Evolutionary conservation across 2,329 filamentous ascomycete species (phyloP).

Genomic region (Pseudogymnoascus sp.): DNA sequence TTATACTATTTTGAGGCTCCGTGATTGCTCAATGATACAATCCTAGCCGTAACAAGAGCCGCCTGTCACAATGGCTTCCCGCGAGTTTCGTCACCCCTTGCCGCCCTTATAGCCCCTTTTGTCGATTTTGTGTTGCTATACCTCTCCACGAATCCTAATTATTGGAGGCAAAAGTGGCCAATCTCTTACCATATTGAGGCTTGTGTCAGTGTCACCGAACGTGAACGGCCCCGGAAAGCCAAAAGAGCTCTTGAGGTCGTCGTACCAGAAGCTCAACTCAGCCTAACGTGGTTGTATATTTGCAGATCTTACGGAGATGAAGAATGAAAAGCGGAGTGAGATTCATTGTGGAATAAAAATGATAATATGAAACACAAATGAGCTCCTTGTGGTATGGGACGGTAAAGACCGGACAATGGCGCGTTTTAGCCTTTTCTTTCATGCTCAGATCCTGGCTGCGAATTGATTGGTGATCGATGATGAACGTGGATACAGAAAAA

Average conservation of each 20-base stretch:
- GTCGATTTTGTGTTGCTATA: neutral
- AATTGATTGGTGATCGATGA: neutral
- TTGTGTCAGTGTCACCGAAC: neutral
- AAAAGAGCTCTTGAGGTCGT: neutral
- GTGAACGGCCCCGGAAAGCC: neutral
- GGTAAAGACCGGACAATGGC: neutral
- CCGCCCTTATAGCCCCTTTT: neutral
- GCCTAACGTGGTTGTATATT: neutral
- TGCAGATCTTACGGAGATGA: slow-evolving; percentile 1
- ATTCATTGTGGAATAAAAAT: neutral
- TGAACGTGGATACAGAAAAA: neutral
- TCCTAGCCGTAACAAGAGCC: neutral
- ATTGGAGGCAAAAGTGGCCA: neutral
- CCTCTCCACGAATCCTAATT: neutral
- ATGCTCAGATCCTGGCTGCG: neutral
- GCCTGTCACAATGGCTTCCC: neutral
- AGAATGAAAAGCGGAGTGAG: neutral
- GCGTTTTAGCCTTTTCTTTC: neutral
- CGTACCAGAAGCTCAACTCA: neutral
- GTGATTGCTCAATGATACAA: slow-evolving; percentile 1
- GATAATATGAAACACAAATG: slow-evolving; percentile 1
- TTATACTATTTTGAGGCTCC: slow-evolving; percentile 6
- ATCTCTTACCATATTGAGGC: neutral
- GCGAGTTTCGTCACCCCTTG: neutral
- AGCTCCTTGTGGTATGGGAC: neutral